These are phyloP conservation scores for Diplosphaera chodatii DNA, from an alignment of 139 green algal species.

Conservation along the genomic window DNA sequence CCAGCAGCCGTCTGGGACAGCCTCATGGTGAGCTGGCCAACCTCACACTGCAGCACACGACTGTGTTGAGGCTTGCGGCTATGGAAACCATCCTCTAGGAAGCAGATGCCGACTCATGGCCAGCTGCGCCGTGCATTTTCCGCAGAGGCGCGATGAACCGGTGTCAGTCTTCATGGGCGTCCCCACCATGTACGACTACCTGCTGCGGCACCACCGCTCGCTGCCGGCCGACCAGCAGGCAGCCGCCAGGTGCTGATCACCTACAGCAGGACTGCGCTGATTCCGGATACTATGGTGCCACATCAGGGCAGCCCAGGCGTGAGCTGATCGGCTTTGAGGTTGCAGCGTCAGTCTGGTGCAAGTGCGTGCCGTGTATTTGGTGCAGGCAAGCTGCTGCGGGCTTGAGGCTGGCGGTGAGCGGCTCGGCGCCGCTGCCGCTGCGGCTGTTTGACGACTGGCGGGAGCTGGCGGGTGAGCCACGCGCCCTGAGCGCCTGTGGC, in stretches of 20 bases:
- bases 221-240: constrained; percentile 38
- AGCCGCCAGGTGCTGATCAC: constrained; percentile 25
- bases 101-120: no score
- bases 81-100: no score
- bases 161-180: constrained; percentile 91
- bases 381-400: constrained; percentile 22
- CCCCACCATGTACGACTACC: constrained; percentile 92
- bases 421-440: constrained; percentile 85
- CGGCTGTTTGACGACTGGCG: constrained; percentile 70
- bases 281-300: no score
- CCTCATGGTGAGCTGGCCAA: no score
- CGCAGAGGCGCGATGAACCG: constrained; percentile 20
- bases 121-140: no score
- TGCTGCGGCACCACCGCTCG: constrained; percentile 62
- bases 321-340: no score
- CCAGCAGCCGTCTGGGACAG: constrained; percentile 48
- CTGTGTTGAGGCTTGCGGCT: no score
- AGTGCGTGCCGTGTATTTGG: background rate
- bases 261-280: no score
- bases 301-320: no score
- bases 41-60: no score
- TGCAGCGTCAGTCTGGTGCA: no score
- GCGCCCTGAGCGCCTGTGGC: no score
- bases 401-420: constrained; percentile 76
- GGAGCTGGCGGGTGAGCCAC: constrained; percentile 40